These are phyloP conservation scores for Pichia sporocuriosa DNA, from an alignment of 805 yeast species.

Conservation along the genomic window DNA sequence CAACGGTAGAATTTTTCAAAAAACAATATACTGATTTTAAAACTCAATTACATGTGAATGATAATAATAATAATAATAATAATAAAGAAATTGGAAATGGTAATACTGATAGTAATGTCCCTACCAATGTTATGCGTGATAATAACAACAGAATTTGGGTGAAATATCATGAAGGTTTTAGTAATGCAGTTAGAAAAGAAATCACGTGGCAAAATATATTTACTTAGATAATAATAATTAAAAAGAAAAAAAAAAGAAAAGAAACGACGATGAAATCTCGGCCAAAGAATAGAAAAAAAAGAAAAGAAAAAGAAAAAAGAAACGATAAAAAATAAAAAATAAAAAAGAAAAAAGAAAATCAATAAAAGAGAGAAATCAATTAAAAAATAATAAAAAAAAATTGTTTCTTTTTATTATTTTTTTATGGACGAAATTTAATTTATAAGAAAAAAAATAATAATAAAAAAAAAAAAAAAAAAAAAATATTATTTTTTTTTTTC, in stretches of 20 bases:
- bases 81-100: neutral
- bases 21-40: constrained; percentile 31
- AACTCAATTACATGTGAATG: constrained; percentile 3
- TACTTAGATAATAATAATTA: constrained; percentile 33
- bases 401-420: too few relatives aligned
- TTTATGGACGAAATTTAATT: neutral
- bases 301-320: neutral
- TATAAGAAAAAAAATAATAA: too few relatives aligned
- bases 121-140: constrained; percentile 15
- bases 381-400: too few relatives aligned
- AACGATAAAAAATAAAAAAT: neutral
- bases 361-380: neutral
- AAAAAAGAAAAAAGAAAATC: neutral
- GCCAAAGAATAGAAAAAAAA: neutral
- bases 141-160: constrained; percentile 59
- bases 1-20: constrained; percentile 36
- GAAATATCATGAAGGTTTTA: constrained; percentile 86
- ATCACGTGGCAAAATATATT: constrained; percentile 58
- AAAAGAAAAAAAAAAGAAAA: neutral
- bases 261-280: too few relatives aligned
- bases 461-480: too few relatives aligned
- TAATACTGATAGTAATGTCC: neutral
- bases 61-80: neutral
- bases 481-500: too few relatives aligned
- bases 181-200: constrained; percentile 83